Conservation (phyloP, 345 rosid genomes). For the Gossypium thurberi region DNA sequence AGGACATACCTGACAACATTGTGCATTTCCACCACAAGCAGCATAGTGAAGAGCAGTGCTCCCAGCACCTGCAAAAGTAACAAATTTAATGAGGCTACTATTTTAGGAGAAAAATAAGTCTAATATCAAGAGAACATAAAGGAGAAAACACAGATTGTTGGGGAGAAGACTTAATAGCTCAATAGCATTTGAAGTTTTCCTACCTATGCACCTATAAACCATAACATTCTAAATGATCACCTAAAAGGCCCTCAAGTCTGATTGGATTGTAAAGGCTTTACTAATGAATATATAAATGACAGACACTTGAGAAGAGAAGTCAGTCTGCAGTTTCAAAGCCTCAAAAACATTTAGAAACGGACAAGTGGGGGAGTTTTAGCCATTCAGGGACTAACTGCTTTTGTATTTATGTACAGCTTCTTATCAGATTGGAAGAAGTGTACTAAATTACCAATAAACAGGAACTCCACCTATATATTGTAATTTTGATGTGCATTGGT, state of each 20-base stretch:
- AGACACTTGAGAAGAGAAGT: background rate
- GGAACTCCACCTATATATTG: background rate
- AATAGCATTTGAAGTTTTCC: background rate
- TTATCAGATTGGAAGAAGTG: constrained; percentile 1
- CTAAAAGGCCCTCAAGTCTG: background rate
- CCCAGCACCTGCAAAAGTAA: constrained; percentile 68
- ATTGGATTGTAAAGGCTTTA: background rate
- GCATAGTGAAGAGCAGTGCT: constrained; percentile 95
- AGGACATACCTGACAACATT: constrained; percentile 76
- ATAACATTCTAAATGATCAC: background rate
- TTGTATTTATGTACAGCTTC: background rate
- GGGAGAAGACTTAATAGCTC: background rate
- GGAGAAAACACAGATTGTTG: background rate
- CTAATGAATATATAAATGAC: background rate
- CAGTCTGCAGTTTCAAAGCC: background rate
- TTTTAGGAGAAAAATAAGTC: background rate
- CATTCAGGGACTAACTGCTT: background rate
- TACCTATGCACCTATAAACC: background rate
- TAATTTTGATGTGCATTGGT: background rate
- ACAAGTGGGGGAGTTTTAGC: background rate
- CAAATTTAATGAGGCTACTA: background rate
- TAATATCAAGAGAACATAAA: background rate
- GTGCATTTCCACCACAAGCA: constrained; percentile 93
- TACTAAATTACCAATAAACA: background rate
- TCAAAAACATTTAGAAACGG: background rate